These are phyloP conservation scores for Solanum chmielewskii DNA, from an alignment of 257 asterid genomes.

Conservation along the genomic window DNA sequence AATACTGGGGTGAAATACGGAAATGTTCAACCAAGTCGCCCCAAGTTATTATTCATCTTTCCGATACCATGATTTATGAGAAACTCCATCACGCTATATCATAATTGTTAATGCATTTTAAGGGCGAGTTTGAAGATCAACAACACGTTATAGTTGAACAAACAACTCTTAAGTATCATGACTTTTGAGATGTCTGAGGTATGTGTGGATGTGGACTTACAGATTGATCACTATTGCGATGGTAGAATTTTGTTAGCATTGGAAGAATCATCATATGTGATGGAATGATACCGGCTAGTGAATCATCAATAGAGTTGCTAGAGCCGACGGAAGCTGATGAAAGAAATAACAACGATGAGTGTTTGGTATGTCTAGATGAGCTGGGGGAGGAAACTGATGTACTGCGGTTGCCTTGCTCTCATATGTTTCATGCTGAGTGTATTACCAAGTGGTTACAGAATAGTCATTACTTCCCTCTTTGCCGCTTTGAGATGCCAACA, in stretches of 20 bases:
- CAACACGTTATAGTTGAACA: neutral
- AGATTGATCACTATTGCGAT: neutral
- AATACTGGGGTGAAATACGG: too few relatives aligned
- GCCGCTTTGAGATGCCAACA: neutral
- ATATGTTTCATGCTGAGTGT: constrained; percentile 5
- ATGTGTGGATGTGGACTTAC: neutral
- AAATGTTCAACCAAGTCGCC: neutral
- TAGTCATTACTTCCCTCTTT: constrained; percentile 5
- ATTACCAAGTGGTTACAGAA: neutral
- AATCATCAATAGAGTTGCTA: neutral
- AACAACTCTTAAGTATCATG: neutral
- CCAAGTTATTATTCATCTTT: neutral
- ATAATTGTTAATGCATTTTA: neutral
- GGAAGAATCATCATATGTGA: neutral
- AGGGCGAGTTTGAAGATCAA: neutral
- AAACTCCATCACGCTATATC: neutral
- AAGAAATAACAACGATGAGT: neutral
- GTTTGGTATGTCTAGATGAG: neutral
- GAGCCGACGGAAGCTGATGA: neutral
- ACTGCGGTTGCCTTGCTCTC: neutral
- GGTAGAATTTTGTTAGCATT: neutral
- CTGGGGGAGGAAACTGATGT: neutral
- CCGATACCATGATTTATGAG: neutral
- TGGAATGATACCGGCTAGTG: neutral
- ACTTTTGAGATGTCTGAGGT: neutral